phyloP scores from a whole-genome alignment of 306 rosid genomes.

The Castanea mollissima region DNA sequence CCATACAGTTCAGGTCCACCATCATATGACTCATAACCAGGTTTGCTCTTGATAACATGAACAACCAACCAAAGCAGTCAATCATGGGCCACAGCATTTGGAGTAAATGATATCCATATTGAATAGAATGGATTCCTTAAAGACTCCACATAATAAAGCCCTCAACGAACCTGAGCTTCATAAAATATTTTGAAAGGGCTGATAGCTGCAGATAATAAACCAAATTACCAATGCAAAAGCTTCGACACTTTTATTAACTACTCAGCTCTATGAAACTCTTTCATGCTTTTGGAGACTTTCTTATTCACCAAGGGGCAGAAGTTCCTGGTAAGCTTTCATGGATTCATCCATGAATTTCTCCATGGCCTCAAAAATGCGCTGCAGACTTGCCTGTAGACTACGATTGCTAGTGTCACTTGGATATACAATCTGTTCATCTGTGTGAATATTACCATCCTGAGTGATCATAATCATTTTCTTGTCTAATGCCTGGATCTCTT shows the following conservation, averaged over 20 bases:
- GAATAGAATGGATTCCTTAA: neutral
- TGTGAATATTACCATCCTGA: conserved; percentile 48
- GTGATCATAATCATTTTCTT: conserved; percentile 55
- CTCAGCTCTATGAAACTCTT: conserved; percentile 33
- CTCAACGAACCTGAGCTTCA: conserved; percentile 17
- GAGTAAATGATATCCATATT: neutral
- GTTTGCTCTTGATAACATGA: neutral
- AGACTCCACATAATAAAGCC: conserved; percentile 13
- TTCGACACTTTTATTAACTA: neutral
- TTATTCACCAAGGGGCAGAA: conserved; percentile 71
- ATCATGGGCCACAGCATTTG: neutral
- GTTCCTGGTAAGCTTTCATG: conserved; percentile 74
- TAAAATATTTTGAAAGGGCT: neutral
- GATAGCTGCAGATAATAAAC: conserved; percentile 20
- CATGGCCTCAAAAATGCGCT: conserved; percentile 90
- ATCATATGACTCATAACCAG: neutral
- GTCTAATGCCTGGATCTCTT: conserved; percentile 85
- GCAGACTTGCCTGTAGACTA: conserved; percentile 80
- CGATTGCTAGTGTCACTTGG: conserved; percentile 72
- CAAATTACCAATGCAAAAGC: conserved; percentile 14
- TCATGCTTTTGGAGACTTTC: conserved; percentile 44
- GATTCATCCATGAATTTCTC: conserved; percentile 78
- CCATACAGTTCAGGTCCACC: neutral
- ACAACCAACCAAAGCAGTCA: conserved; percentile 9
- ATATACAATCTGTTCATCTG: conserved; percentile 60